Percentiles rank a stretch among this genome's conserved stretches.
Conservation (phyloP, 2,329 filamentous ascomycete species). For the Thielaviopsis cerberus region DNA sequence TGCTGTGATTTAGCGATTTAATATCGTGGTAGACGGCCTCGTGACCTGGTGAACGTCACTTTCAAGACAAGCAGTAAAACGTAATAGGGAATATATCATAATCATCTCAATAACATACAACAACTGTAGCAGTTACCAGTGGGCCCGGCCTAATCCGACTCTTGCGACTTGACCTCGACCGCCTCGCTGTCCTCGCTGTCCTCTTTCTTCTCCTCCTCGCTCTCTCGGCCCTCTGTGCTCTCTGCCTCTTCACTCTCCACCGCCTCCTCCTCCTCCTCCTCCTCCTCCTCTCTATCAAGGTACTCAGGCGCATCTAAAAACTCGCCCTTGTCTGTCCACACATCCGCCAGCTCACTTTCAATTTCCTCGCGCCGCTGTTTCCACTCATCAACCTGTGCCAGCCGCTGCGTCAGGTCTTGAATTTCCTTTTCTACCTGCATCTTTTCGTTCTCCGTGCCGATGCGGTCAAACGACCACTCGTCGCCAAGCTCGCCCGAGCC, state of each 20-base stretch:
- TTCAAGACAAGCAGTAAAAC: background rate
- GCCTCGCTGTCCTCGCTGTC: slow-evolving; percentile 3
- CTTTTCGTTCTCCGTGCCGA: slow-evolving; percentile 86
- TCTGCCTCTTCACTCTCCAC: background rate
- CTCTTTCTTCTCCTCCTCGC: background rate
- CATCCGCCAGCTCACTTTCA: slow-evolving; percentile 54
- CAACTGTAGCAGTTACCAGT: background rate
- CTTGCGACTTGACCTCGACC: background rate
- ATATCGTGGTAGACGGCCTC: background rate
- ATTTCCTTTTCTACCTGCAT: slow-evolving; percentile 83
- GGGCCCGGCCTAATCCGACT: background rate
- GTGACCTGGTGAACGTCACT: background rate
- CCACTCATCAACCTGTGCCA: slow-evolving; percentile 71
- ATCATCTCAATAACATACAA: too few species aligned
- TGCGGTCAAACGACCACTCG: slow-evolving; percentile 82
- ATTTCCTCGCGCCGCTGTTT: slow-evolving; percentile 62
- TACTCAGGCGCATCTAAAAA: slow-evolving; percentile 30
- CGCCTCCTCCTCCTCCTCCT: background rate
- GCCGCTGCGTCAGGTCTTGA: slow-evolving; percentile 58
- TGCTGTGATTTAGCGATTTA: background rate
- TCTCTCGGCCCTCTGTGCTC: background rate
- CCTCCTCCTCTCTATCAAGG: slow-evolving; percentile 15
- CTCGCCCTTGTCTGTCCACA: slow-evolving; percentile 38
- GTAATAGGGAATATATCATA: too few species aligned
- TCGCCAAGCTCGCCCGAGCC: slow-evolving; percentile 65